These are phyloP conservation scores for Vigna trinervia DNA, from an alignment of 306 rosid species.

Conservation along the genomic window DNA sequence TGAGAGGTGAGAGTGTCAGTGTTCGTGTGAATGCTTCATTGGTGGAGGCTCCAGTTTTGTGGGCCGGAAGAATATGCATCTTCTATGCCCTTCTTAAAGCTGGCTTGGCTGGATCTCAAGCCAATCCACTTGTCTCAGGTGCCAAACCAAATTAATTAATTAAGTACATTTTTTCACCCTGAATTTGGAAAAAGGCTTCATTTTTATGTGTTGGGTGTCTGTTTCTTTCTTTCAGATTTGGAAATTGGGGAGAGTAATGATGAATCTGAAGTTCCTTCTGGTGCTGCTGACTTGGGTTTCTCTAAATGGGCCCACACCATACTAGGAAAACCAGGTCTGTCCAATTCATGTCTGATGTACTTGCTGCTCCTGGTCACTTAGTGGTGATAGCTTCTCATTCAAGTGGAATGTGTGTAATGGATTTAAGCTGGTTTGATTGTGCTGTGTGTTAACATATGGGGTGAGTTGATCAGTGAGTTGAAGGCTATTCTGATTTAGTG, in stretches of 20 bases:
- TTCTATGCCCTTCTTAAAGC: conserved; percentile 85
- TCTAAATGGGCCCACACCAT: conserved; percentile 78
- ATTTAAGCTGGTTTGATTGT: background rate
- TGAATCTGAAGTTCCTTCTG: conserved; percentile 42
- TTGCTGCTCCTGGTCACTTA: background rate
- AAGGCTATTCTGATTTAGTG: background rate
- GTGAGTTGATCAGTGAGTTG: background rate
- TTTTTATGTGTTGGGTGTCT: background rate
- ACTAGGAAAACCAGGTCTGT: conserved; percentile 83
- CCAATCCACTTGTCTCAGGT: conserved; percentile 87
- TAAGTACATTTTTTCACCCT: background rate
- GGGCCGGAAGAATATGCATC: conserved; percentile 87
- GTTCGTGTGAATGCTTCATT: conserved; percentile 60
- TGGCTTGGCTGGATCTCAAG: conserved; percentile 91
- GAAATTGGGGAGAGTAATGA: conserved; percentile 49
- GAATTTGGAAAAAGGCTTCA: background rate
- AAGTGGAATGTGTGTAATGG: background rate
- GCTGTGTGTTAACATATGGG: background rate
- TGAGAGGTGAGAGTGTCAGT: background rate
- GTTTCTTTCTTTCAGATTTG: conserved; percentile 61
- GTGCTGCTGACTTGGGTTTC: conserved; percentile 79
- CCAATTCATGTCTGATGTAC: background rate
- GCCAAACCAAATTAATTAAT: background rate
- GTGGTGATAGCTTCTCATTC: background rate
- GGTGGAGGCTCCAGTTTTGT: conserved; percentile 79